A percentile compares a stretch with the other conserved stretches of the same genome.
phyloP scores from a whole-genome alignment of 2,329 filamentous ascomycete species.

The Penicillium sp. region DNA sequence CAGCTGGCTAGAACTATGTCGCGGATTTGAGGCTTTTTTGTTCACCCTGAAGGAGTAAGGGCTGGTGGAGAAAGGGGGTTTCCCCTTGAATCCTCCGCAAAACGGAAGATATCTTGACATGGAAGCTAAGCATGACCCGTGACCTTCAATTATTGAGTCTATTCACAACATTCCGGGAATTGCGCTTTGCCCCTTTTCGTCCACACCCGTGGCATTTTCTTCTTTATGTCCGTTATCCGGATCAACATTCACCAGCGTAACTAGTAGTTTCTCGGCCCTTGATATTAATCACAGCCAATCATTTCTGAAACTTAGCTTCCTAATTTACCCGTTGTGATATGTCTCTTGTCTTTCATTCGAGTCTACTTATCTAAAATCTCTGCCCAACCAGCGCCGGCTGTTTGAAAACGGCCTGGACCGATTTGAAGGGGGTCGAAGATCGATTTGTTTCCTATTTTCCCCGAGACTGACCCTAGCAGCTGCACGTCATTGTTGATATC shows the following conservation, averaged over 20 bases:
- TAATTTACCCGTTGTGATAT: constrained; percentile 20
- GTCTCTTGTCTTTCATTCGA: constrained; percentile 4
- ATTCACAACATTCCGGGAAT: constrained; percentile 2
- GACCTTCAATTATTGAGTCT: background rate
- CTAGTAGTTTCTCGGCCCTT: constrained; percentile 1
- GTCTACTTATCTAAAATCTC: constrained; percentile 8
- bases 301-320: constrained; percentile 14
- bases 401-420: constrained; percentile 16
- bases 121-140: background rate
- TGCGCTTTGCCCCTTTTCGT: constrained; percentile 3
- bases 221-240: constrained; percentile 6
- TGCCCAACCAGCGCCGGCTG: constrained; percentile 8
- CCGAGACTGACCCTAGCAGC: constrained; percentile 8
- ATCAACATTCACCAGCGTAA: constrained; percentile 16
- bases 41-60: constrained; percentile 11
- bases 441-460: constrained; percentile 16
- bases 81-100: constrained; percentile 11
- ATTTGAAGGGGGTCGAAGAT: constrained; percentile 8
- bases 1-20: constrained; percentile 6
- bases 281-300: constrained; percentile 9
- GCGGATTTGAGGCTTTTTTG: constrained; percentile 6
- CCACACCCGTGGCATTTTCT: constrained; percentile 7
- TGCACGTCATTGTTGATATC: constrained; percentile 14
- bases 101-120: background rate
- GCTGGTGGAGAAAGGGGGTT: constrained; percentile 12